Evolutionary conservation across 2,329 filamentous ascomycete species (phyloP).

Genomic region (Apiospora marii): DNA sequence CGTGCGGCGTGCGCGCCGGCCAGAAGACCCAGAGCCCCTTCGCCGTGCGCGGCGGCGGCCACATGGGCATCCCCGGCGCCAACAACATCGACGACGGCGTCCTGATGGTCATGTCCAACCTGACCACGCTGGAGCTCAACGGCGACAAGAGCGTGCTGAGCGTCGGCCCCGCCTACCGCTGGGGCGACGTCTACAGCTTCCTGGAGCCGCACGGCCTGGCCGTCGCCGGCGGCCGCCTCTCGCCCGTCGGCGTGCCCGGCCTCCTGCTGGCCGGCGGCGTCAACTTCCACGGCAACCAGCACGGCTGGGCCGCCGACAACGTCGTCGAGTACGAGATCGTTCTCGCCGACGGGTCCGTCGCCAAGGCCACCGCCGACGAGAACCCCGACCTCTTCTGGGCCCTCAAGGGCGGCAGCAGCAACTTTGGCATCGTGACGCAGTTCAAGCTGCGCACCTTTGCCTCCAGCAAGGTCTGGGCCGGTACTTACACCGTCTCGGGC

Average conservation of each 20-base stretch:
- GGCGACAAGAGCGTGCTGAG: constrained; percentile 36
- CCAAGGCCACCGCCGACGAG: not conserved
- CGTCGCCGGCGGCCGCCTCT: constrained; percentile 28
- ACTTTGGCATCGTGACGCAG: constrained; percentile 24
- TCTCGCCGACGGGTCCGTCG: constrained; percentile 18
- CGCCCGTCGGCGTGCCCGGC: constrained; percentile 29
- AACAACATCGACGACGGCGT: constrained; percentile 30
- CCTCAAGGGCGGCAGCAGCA: constrained; percentile 25
- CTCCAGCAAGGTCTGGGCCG: constrained; percentile 31
- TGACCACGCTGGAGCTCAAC: constrained; percentile 28
- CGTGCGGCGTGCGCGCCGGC: constrained; percentile 35
- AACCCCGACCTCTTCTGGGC: constrained; percentile 26
- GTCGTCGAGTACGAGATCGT: constrained; percentile 24
- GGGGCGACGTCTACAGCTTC: constrained; percentile 27
- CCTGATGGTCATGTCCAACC: constrained; percentile 29
- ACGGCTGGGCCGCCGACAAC: constrained; percentile 24
- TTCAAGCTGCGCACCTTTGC: constrained; percentile 27
- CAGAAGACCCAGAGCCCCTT: constrained; percentile 34
- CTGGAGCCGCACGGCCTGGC: constrained; percentile 24
- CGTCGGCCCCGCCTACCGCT: constrained; percentile 27
- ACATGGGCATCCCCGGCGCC: constrained; percentile 42
- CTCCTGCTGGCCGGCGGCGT: constrained; percentile 30
- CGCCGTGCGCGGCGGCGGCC: constrained; percentile 44
- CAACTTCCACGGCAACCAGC: constrained; percentile 28
- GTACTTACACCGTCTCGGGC: constrained; percentile 34